Evolutionary conservation across 1,284 basidiomycete genomes (phyloP).

Genomic region (Cutaneotrichosporon cutaneum): DNA sequence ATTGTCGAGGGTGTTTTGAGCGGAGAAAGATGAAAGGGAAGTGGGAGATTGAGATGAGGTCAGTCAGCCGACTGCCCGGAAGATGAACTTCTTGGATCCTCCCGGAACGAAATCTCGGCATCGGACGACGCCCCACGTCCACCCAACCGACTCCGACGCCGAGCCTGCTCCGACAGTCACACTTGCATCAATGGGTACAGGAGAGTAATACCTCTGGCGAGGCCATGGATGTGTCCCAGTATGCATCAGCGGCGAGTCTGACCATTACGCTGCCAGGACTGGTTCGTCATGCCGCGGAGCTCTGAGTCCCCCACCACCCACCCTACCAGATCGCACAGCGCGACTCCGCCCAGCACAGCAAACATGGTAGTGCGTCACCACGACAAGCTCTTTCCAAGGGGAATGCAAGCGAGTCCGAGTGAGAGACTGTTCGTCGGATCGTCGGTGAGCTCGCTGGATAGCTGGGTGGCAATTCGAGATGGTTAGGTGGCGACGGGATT

Average conservation of each 20-base stretch:
- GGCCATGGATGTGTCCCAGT: not conserved
- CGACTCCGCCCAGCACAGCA: no score
- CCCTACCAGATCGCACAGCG: no score
- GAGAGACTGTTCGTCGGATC: no score
- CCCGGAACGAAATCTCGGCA: not conserved
- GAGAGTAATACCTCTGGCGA: not conserved
- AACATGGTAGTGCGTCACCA: no score
- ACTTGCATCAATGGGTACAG: not conserved
- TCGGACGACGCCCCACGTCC: not conserved
- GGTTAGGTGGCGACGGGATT: conserved; percentile 6
- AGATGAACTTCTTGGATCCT: not conserved
- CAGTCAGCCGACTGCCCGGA: not conserved
- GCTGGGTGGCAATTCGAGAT: not conserved
- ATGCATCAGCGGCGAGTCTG: no score
- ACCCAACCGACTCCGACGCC: not conserved
- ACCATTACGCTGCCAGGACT: no score
- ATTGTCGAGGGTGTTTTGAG: not conserved
- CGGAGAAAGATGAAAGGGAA: not conserved
- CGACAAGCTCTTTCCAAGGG: no score
- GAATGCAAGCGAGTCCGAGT: no score
- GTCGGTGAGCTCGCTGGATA: no score
- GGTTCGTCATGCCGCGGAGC: no score
- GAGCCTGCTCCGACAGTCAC: not conserved
- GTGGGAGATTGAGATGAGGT: not conserved
- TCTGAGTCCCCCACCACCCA: no score